Conservation (phyloP, 148 eudicot species). For the Vaccinium myrtillus region DNA sequence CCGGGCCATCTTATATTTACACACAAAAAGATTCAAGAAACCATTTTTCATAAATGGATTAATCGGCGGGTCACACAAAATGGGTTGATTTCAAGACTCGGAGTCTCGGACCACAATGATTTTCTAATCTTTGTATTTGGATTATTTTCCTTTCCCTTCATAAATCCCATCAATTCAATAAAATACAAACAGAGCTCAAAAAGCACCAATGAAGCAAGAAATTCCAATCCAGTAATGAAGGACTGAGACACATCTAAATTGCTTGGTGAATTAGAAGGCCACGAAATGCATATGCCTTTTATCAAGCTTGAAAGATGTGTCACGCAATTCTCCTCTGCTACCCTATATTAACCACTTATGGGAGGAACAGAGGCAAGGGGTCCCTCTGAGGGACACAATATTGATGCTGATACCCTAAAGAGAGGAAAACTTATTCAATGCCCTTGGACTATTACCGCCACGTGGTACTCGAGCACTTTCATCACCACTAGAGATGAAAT, state of each 20-base stretch:
- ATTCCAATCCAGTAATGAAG: not conserved
- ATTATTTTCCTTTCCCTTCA: not conserved
- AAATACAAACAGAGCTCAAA: not conserved
- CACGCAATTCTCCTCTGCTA: not conserved
- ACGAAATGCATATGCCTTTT: constrained; percentile 8
- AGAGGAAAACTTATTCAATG: not conserved
- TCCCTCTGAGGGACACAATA: constrained; percentile 10
- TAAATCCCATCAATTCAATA: not conserved
- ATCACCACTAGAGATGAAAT: no score
- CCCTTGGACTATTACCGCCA: no score
- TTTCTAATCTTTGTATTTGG: not conserved
- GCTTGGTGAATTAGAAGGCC: constrained; percentile 6
- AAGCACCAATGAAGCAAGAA: constrained; percentile 8
- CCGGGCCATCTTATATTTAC: not conserved
- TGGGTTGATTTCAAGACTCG: not conserved
- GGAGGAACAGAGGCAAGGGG: constrained; percentile 24
- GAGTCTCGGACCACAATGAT: not conserved
- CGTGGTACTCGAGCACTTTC: no score
- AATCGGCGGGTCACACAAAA: no score
- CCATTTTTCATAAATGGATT: constrained; percentile 25
- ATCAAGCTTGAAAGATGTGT: not conserved
- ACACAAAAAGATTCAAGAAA: not conserved
- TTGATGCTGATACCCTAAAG: constrained; percentile 18
- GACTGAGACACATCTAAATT: constrained; percentile 5
- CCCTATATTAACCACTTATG: constrained; percentile 15